Percentiles rank a stretch among this genome's conserved stretches.
phyloP scores from a whole-genome alignment of 108 stramenopile genomes.

The Conticribra weissflogii region DNA sequence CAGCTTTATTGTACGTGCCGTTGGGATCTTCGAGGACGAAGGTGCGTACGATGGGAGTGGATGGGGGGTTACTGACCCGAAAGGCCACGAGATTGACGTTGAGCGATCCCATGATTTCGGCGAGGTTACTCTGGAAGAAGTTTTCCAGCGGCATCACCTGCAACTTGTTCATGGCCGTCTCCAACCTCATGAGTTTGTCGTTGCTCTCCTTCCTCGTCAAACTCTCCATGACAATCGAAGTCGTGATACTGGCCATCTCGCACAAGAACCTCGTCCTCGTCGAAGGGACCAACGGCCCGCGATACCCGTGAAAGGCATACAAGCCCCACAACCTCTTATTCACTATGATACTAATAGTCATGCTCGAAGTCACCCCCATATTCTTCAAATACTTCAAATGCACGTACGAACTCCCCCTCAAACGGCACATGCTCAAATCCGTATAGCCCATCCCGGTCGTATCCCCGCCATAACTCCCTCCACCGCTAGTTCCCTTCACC shows the following conservation, averaged over 20 bases:
- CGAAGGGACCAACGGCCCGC: slow-evolving; percentile 15
- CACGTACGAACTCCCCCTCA: slow-evolving; percentile 30
- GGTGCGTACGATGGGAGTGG: neutral
- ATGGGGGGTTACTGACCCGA: neutral
- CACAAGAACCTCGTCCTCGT: slow-evolving; percentile 37
- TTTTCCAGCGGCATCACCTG: slow-evolving; percentile 2
- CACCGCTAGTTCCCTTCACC: too few species aligned
- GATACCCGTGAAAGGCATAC: slow-evolving; percentile 43
- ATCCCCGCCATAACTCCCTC: too few species aligned
- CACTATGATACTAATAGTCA: slow-evolving; percentile 48
- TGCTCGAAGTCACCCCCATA: slow-evolving; percentile 41
- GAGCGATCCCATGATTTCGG: neutral
- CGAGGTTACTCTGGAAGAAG: neutral
- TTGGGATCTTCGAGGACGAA: neutral
- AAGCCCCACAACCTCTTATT: slow-evolving; percentile 45
- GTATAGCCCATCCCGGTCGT: slow-evolving; percentile 16
- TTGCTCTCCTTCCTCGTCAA: slow-evolving; percentile 21
- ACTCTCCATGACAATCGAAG: slow-evolving; percentile 34
- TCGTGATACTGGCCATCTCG: slow-evolving; percentile 39
- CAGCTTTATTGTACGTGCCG: neutral
- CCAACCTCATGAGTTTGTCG: slow-evolving; percentile 24
- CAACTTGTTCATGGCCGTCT: slow-evolving; percentile 11
- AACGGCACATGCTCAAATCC: slow-evolving; percentile 44
- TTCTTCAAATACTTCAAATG: slow-evolving; percentile 45
- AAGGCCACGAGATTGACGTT: slow-evolving; percentile 39